A percentile compares a stretch with the other conserved stretches of the same genome.
Conservation (phyloP, 768 basidiomycete species). For the Asterophora lycoperdoides region DNA sequence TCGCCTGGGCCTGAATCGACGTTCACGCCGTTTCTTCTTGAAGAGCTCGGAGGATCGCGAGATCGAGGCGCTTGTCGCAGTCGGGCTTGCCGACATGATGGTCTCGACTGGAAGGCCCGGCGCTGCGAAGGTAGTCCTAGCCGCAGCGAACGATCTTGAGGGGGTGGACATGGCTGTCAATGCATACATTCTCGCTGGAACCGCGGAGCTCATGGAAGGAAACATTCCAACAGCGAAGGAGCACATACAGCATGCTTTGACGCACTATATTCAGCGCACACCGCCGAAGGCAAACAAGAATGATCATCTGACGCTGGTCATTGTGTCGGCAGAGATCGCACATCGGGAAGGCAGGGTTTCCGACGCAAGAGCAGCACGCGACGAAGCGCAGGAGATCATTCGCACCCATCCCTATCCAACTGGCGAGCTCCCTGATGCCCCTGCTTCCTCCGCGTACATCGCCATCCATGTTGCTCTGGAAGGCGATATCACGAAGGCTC, state of each 20-base stretch:
- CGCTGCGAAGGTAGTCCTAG: too few relatives aligned
- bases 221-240: too few relatives aligned
- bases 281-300: too few relatives aligned
- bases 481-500: not conserved
- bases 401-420: not conserved
- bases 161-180: too few relatives aligned
- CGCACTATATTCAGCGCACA: too few relatives aligned
- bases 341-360: not conserved
- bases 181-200: too few relatives aligned
- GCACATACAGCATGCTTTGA: too few relatives aligned
- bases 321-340: conserved; percentile 4
- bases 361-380: not conserved
- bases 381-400: not conserved
- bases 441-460: not conserved
- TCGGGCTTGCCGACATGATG: too few relatives aligned
- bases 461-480: conserved; percentile 4
- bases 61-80: not conserved
- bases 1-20: not conserved
- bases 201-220: too few relatives aligned
- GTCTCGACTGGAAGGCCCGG: too few relatives aligned
- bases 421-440: not conserved
- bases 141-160: too few relatives aligned
- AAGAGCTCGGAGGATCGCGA: not conserved
- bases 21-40: not conserved
- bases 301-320: not conserved